Evolutionary conservation across 768 basidiomycete species (phyloP), one percentile per base, ranked within the genome.

Genomic region (Rhizopogon rudus): DNA sequence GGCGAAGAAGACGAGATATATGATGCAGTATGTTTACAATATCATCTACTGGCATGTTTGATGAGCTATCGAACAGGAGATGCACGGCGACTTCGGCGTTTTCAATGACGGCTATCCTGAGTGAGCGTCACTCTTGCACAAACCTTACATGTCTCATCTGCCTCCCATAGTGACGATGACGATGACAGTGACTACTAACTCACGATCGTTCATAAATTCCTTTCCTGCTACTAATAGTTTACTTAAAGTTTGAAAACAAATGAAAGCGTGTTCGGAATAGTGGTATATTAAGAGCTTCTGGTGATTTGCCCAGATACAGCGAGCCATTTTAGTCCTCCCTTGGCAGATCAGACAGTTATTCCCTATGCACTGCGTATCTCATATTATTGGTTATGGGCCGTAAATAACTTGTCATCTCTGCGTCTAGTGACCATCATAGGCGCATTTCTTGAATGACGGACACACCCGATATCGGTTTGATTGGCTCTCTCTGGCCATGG

Each of bases 1-100:
- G 67, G 68, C 16, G 60, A 54, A 7, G 62, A 58, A 25, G 68
- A 70, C 29, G 14, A 20, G 6, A 25, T 68, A 20, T 49, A 49
- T 16, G 46, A 49, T 37, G 33, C 46, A 22, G 46, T 49, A 49
- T 14, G 33, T 35, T 37, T 2, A 16, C 14, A 16, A 14, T 3
- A 2, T 9, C 8, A 20, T 48, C 20, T 14, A 49, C 22, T 9
- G 4, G 20, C n/a, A 49, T 20, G 4, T 10, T 33, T 35, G 33
- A 35, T 16, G 8, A 5, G 20, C 5, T 37, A 17, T 35, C 20
- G 5, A 22, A 49, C 33, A 49, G 46, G 46, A 49, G 5, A 22
- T 49, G 33, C 33, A 37, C 35, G 33, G 46, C 3, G 46, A 49
- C 33, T 49, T 49, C 20, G 46, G 46, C 13, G 33, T 49, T 49